Conservation (phyloP, 306 rosid genomes). For the Amphicarpaea edgeworthii region DNA sequence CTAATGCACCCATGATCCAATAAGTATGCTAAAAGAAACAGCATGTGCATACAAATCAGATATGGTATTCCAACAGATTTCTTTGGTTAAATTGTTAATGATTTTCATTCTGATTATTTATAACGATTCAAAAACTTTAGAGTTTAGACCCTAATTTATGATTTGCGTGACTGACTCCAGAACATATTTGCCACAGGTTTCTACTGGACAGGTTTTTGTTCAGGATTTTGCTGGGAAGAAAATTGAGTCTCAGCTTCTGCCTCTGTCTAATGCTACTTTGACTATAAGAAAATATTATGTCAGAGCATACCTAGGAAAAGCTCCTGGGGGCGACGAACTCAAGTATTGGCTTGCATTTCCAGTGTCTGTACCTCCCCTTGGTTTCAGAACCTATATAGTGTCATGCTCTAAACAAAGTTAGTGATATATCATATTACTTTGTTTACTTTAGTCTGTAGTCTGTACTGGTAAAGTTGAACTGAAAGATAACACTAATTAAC, state of each 20-base stretch:
- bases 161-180: constrained; percentile 33
- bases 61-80: constrained; percentile 28
- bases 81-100: background rate
- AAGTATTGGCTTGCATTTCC: constrained; percentile 83
- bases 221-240: constrained; percentile 72
- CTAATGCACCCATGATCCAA: constrained; percentile 23
- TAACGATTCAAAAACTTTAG: constrained; percentile 25
- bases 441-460: background rate
- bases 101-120: constrained; percentile 24
- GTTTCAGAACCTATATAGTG: constrained; percentile 77
- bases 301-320: constrained; percentile 66
- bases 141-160: constrained; percentile 35
- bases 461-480: constrained; percentile 35
- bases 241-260: constrained; percentile 81
- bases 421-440: constrained; percentile 29
- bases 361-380: constrained; percentile 81
- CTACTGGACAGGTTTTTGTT: constrained; percentile 63
- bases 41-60: constrained; percentile 1
- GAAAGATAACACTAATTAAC: constrained; percentile 26
- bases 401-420: constrained; percentile 57
- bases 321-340: constrained; percentile 50
- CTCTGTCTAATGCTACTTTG: constrained; percentile 60
- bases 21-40: background rate
- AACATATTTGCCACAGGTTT: constrained; percentile 60
- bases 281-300: constrained; percentile 59